phyloP scores from a whole-genome alignment of 2,329 filamentous ascomycete species.

The Camptophora hylomeconis region DNA sequence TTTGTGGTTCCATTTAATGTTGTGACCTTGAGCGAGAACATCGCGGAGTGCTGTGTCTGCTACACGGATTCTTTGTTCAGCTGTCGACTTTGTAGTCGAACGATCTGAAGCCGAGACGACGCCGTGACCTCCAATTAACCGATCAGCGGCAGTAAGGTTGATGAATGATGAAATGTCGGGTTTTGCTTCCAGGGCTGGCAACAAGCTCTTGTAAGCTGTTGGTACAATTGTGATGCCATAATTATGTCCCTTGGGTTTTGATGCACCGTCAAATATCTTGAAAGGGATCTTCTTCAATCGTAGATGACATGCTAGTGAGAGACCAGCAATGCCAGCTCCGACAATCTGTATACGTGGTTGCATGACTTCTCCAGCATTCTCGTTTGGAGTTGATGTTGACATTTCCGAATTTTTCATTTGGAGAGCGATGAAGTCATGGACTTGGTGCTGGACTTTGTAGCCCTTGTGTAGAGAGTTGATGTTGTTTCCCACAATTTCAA shows the following conservation, averaged over 20 bases:
- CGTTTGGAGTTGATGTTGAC: too few species aligned
- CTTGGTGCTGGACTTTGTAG: too few species aligned
- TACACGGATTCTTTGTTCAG: conserved; percentile 1
- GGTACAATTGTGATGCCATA: conserved; percentile 2
- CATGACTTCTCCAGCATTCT: too few species aligned
- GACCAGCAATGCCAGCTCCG: conserved; percentile 3
- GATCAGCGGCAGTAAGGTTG: conserved; percentile 1
- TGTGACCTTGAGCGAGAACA: neutral
- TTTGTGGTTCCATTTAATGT: conserved; percentile 4
- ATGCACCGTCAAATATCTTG: conserved; percentile 2
- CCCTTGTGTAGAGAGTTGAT: too few species aligned
- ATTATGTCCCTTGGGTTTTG: conserved; percentile 1
- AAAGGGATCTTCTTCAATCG: neutral
- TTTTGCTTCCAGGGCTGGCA: too few species aligned
- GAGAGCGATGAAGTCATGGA: too few species aligned
- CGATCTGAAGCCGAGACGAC: neutral
- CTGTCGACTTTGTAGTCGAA: neutral
- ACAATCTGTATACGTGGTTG: conserved; percentile 3
- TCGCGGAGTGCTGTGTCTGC: conserved; percentile 3
- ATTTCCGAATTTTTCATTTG: too few species aligned
- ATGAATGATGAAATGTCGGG: neutral
- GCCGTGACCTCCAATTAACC: conserved; percentile 1
- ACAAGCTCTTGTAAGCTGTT: conserved; percentile 1
- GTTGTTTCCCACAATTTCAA: too few species aligned
- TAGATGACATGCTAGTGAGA: conserved; percentile 2